These are phyloP conservation scores for Cryptococcus sp. DNA, from an alignment of 1,284 basidiomycete genomes.

Conservation along the genomic window DNA sequence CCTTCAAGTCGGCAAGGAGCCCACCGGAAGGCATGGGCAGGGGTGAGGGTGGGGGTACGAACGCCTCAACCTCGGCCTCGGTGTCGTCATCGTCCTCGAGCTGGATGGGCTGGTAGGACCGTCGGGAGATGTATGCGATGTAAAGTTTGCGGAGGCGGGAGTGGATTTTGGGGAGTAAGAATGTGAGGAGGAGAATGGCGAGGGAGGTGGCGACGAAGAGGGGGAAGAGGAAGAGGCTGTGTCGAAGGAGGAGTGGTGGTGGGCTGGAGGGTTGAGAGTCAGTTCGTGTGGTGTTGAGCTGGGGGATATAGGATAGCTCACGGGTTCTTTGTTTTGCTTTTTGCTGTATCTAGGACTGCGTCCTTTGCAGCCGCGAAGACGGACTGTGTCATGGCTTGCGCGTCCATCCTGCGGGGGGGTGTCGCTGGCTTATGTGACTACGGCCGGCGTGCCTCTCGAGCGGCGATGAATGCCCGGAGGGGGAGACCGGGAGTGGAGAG, in stretches of 20 bases:
- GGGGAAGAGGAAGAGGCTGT: conserved; percentile 46
- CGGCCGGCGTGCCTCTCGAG: too few relatives aligned
- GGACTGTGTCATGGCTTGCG: conserved; percentile 4
- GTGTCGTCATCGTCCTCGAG: conserved; percentile 26
- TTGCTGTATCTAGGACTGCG: conserved; percentile 7
- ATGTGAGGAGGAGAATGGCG: conserved; percentile 28
- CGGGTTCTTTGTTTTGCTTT: conserved; percentile 12
- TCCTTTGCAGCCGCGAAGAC: conserved; percentile 11
- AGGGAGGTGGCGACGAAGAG: conserved; percentile 36
- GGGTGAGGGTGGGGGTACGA: conserved; percentile 17
- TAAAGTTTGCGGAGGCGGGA: conserved; percentile 16
- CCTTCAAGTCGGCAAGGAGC: conserved; percentile 39
- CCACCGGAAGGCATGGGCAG: conserved; percentile 43
- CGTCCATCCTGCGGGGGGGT: conserved; percentile 12
- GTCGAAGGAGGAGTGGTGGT: conserved; percentile 29
- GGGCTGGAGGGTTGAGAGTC: conserved; percentile 29
- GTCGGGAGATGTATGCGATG: neutral
- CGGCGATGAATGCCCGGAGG: too few relatives aligned
- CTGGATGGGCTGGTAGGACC: conserved; percentile 30
- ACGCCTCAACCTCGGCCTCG: conserved; percentile 18
- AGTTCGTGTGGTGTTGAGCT: too few relatives aligned
- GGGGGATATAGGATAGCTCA: conserved; percentile 4
- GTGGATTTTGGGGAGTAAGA: conserved; percentile 29
- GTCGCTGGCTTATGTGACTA: neutral
- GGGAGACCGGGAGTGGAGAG: too few relatives aligned